A percentile compares a stretch with the other conserved stretches of the same genome.
phyloP scores from a whole-genome alignment of 495 filamentous ascomycete genomes.

The Xylaria bambusicola region DNA sequence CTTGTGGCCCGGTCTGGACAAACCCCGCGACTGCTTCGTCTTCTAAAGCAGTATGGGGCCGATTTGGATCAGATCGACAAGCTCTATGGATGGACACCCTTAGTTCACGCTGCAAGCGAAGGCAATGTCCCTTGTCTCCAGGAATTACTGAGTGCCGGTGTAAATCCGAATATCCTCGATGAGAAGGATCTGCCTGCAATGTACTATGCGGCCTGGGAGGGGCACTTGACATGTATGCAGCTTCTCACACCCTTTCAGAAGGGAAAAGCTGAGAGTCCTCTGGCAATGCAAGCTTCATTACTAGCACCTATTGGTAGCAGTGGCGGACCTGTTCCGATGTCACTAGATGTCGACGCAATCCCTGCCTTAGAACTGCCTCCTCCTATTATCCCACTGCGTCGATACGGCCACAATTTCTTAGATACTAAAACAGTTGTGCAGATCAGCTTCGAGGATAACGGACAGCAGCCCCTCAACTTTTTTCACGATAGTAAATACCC shows the following conservation, averaged over 20 bases:
- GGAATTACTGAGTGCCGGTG: conserved; percentile 73
- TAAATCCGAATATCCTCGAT: conserved; percentile 73
- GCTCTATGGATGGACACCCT: conserved; percentile 93
- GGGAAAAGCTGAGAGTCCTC: conserved; percentile 30
- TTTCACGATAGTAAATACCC: conserved; percentile 96
- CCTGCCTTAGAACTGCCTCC: conserved; percentile 91
- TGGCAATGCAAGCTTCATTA: conserved; percentile 33
- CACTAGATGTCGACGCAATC: conserved; percentile 80
- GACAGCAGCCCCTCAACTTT: conserved; percentile 75
- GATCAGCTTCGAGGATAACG: conserved; percentile 75
- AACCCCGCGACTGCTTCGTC: conserved; percentile 71
- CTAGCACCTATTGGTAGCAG: conserved; percentile 46
- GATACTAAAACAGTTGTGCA: conserved; percentile 95
- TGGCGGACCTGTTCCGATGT: conserved; percentile 61
- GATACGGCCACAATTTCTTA: conserved; percentile 97
- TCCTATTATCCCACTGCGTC: conserved; percentile 89
- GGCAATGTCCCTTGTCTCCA: conserved; percentile 86
- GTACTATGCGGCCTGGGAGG: conserved; percentile 99
- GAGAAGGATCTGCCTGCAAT: conserved; percentile 92
- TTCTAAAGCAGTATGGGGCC: conserved; percentile 84
- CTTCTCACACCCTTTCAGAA: conserved; percentile 66
- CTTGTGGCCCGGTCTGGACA: conserved; percentile 89
- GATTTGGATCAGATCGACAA: conserved; percentile 92
- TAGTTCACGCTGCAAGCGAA: conserved; percentile 96
- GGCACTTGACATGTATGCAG: conserved; percentile 90